Base-by-base conservation (phyloP, 495 filamentous ascomycete genomes). In the Cercophora samala region DNA sequence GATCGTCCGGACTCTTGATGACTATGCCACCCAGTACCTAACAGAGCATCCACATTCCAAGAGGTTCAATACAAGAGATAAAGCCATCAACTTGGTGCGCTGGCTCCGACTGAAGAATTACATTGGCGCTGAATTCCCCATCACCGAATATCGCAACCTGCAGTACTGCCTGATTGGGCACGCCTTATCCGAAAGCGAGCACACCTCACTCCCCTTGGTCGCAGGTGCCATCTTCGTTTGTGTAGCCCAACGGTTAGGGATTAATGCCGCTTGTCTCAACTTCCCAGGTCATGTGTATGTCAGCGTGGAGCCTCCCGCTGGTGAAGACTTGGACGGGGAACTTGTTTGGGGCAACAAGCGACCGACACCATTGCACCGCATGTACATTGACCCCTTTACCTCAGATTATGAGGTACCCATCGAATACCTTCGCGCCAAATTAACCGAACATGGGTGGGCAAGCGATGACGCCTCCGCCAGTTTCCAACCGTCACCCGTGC, bases 371-470 rank as follows among this genome's bases (percentile, higher is more conserved):
- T 6, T 24, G 11, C 58, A 60, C 58, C 58, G 17, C 58, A n/a
- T 96, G 84, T 96, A 91, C 75, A 79, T 97, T 66, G 92, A 97
- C 71, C 93, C 93, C 1, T 97, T 90, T 74, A 83, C 87, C 59
- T 89, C 86, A 18, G 83, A 87, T 46, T 73, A 82, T 8, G 93
- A 96, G 77, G 85, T 91, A 2, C 37, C 37, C 37, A 46, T 46
- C 15, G 37, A 46, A 46, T 18, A 13, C 37, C 37, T 46, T 17
- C 37, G 37, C 15, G 37, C 37, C 37, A 46, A 46, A 13, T 17
- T 46, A 46, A 9, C 11, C 13, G 37, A 46, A 46, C 37, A 46
- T 46, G 15, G 15, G 5, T 46, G 37, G 37, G 37, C 5, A 17
- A 46, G 37, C 37, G 37, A 46, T 13, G 37, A 46, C 15, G 0